These are phyloP conservation scores for Tylopilus sp. DNA, from an alignment of 768 basidiomycete genomes.

Conservation along the genomic window DNA sequence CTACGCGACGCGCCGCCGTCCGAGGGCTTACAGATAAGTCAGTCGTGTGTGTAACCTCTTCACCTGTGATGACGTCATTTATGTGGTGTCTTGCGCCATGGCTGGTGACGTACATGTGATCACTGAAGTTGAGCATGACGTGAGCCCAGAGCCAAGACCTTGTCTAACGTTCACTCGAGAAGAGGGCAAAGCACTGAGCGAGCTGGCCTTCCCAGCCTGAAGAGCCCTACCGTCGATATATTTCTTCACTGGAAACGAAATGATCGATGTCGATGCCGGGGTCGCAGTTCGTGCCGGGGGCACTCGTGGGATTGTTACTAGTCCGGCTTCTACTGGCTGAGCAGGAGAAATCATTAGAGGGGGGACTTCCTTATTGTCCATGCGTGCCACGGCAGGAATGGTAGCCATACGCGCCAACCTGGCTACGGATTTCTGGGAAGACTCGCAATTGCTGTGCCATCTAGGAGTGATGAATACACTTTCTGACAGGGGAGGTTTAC, in stretches of 20 bases:
- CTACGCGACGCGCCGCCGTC: conserved; percentile 16
- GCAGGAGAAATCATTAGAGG: background rate
- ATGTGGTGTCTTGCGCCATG: background rate
- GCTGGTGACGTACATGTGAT: background rate
- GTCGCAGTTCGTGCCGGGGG: background rate
- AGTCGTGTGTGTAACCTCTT: background rate
- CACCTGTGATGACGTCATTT: background rate
- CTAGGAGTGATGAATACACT: background rate
- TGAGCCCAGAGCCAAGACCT: background rate
- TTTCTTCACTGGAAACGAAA: conserved; percentile 23
- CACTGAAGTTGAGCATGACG: conserved; percentile 5
- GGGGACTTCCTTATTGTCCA: background rate
- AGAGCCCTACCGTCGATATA: background rate
- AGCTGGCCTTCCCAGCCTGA: conserved; percentile 1
- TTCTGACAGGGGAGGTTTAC: background rate
- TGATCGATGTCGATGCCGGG: conserved; percentile 5
- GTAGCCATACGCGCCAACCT: background rate
- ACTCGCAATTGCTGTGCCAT: background rate
- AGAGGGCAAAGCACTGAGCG: background rate
- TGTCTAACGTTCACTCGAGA: background rate
- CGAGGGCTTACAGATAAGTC: conserved; percentile 12
- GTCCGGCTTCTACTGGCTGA: background rate
- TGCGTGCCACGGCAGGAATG: background rate
- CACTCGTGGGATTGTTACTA: background rate
- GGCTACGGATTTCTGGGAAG: background rate